phyloP scores from a whole-genome alignment of 2,329 filamentous ascomycete species.

The Colletotrichum musicola region DNA sequence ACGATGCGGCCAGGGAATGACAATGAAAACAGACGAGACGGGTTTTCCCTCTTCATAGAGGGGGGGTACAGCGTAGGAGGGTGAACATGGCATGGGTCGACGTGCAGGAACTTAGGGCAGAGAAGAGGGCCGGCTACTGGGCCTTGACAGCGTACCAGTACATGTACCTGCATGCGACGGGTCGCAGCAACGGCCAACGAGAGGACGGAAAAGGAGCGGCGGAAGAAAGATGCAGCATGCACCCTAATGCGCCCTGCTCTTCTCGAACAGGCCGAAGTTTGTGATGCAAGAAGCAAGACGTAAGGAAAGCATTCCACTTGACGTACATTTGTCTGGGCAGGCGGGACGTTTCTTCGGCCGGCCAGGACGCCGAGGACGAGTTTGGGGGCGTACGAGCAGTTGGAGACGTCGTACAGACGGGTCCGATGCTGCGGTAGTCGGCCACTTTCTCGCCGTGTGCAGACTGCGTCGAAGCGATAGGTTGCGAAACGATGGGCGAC shows the following conservation, averaged over 20 bases:
- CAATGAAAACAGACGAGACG: neutral
- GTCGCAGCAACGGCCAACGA: constrained; percentile 22
- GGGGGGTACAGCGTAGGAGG: neutral
- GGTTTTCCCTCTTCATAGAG: constrained; percentile 5
- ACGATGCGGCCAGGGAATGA: constrained; percentile 11
- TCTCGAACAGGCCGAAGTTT: neutral
- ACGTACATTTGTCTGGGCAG: constrained; percentile 19
- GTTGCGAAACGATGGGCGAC: constrained; percentile 26
- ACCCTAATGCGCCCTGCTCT: constrained; percentile 2
- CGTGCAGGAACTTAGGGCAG: constrained; percentile 27
- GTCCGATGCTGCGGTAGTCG: constrained; percentile 37
- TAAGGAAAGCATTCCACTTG: neutral
- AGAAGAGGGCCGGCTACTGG: constrained; percentile 25
- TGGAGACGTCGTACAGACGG: constrained; percentile 30
- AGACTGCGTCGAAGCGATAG: constrained; percentile 19
- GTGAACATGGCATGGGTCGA: constrained; percentile 26
- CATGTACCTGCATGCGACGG: constrained; percentile 35
- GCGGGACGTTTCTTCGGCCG: neutral
- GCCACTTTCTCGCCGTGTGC: constrained; percentile 30
- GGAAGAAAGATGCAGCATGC: constrained; percentile 11
- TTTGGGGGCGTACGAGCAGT: constrained; percentile 17
- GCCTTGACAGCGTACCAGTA: constrained; percentile 32
- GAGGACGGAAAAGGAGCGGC: constrained; percentile 5
- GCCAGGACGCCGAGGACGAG: constrained; percentile 1
- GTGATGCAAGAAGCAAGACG: neutral